Evolutionary conservation across 495 filamentous ascomycete species (phyloP).

Genomic region (Daldinia childiae): DNA sequence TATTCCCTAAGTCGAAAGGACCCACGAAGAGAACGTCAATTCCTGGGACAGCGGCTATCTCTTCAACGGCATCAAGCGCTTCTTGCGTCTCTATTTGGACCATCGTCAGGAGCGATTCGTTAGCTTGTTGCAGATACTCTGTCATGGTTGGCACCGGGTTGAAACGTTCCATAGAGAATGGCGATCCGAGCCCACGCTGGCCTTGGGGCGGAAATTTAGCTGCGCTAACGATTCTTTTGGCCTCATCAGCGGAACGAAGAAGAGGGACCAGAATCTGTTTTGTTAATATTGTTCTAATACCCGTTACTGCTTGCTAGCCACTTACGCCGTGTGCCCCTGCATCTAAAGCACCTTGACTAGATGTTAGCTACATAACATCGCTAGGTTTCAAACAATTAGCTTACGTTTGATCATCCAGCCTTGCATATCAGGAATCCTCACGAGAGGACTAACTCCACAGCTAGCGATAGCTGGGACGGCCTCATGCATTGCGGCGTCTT

Average conservation of each 20-base stretch:
- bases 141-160: slow-evolving; percentile 59
- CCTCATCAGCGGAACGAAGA: slow-evolving; percentile 71
- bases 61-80: slow-evolving; percentile 73
- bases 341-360: slow-evolving; percentile 67
- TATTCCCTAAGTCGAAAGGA: slow-evolving; percentile 79
- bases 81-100: slow-evolving; percentile 85
- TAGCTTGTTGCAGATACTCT: slow-evolving; percentile 79
- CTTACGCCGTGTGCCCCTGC: slow-evolving; percentile 72
- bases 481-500: slow-evolving; percentile 84
- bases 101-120: slow-evolving; percentile 74
- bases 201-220: slow-evolving; percentile 75
- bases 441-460: slow-evolving; percentile 72
- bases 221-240: slow-evolving; percentile 63
- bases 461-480: slow-evolving; percentile 76
- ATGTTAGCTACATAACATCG: slow-evolving; percentile 22
- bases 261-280: slow-evolving; percentile 68
- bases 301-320: background rate
- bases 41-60: slow-evolving; percentile 74
- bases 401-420: slow-evolving; percentile 76
- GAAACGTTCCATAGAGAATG: slow-evolving; percentile 73
- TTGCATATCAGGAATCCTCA: slow-evolving; percentile 72
- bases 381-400: slow-evolving; percentile 37
- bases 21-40: slow-evolving; percentile 82
- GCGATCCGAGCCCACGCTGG: slow-evolving; percentile 71
- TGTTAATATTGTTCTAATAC: slow-evolving; percentile 26